Conservation (phyloP, 139 green algal species). For the Chlorella vulgaris region DNA sequence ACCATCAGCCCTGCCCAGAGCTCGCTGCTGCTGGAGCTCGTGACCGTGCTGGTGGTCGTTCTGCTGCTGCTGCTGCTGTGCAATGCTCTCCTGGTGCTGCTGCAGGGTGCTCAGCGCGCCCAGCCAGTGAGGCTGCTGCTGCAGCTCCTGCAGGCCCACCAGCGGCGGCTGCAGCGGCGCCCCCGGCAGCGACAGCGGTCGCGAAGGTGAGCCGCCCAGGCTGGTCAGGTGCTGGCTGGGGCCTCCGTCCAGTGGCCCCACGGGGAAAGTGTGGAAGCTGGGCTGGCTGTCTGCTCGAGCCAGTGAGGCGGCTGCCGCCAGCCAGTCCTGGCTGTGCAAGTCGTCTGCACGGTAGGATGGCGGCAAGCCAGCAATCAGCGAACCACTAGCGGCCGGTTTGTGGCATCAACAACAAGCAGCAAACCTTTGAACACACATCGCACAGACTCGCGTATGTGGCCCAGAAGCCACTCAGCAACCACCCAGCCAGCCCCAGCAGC, state of each 20-base stretch:
- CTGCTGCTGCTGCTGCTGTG: slow-evolving; percentile 14
- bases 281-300: slow-evolving; percentile 20
- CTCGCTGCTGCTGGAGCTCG: background rate
- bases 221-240: background rate
- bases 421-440: too few relatives aligned
- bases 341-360: slow-evolving; percentile 14
- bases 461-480: too few relatives aligned
- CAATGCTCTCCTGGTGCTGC: slow-evolving; percentile 8
- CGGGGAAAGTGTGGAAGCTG: background rate
- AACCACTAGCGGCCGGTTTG: too few relatives aligned
- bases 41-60: background rate
- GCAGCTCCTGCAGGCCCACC: background rate
- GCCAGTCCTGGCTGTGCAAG: slow-evolving; percentile 27
- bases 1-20: too few relatives aligned
- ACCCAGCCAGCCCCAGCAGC: too few relatives aligned
- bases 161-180: background rate
- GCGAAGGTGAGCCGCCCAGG: slow-evolving; percentile 5
- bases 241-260: background rate
- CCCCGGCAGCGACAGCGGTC: background rate
- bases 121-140: slow-evolving; percentile 2
- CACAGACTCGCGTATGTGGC: too few relatives aligned
- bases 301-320: slow-evolving; percentile 13
- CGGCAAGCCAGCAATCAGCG: background rate
- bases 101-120: background rate
- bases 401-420: too few relatives aligned